phyloP scores from a whole-genome alignment of 257 asterid species.

The Gentiana straminea region DNA sequence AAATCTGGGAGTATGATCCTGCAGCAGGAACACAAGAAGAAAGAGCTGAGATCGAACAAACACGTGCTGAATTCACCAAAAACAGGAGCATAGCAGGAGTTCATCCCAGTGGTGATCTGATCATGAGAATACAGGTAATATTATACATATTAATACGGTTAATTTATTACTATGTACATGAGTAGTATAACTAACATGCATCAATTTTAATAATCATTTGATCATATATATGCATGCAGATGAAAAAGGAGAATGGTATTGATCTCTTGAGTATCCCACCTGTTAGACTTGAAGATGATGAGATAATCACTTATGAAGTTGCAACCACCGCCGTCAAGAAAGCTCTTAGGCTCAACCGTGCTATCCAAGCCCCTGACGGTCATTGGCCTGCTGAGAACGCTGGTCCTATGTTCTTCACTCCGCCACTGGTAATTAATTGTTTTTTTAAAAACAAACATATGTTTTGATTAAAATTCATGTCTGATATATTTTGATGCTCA shows the following conservation, averaged over 20 bases:
- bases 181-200: too few species aligned
- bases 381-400: slow-evolving; percentile 82
- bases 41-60: slow-evolving; percentile 12
- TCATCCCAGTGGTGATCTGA: slow-evolving; percentile 21
- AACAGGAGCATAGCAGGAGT: slow-evolving; percentile 13
- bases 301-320: slow-evolving; percentile 33
- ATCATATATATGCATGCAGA: slow-evolving; percentile 13
- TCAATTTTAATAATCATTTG: not conserved
- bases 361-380: slow-evolving; percentile 66
- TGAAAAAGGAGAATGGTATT: slow-evolving; percentile 38
- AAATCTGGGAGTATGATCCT: slow-evolving; percentile 27
- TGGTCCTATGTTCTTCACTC: slow-evolving; percentile 59
- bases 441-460: not conserved
- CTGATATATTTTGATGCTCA: too few species aligned
- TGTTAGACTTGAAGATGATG: slow-evolving; percentile 36
- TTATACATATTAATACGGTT: too few species aligned
- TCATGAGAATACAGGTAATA: slow-evolving; percentile 26
- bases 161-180: too few species aligned
- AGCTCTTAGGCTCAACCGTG: slow-evolving; percentile 41
- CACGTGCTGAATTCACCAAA: slow-evolving; percentile 9
- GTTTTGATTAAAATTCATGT: too few species aligned
- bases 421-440: slow-evolving; percentile 22
- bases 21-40: slow-evolving; percentile 20
- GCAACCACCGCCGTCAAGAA: slow-evolving; percentile 46
- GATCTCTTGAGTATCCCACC: slow-evolving; percentile 39